Evolutionary conservation across 2,329 filamentous ascomycete genomes (phyloP).

Genomic region (Fusarium continuum): DNA sequence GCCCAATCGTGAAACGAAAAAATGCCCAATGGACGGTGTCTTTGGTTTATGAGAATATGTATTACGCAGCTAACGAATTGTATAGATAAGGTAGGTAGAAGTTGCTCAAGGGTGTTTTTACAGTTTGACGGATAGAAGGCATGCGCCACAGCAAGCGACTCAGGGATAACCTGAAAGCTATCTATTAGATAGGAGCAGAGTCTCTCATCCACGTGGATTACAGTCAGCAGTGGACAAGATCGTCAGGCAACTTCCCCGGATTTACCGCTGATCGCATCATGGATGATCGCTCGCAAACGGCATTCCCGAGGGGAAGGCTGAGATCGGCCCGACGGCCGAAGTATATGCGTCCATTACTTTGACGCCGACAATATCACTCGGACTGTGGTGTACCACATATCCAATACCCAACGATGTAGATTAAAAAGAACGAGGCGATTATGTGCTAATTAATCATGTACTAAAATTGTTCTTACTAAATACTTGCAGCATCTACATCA

Average conservation of each 20-base stretch:
- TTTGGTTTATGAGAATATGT: slow-evolving; percentile 14
- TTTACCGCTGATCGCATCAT: slow-evolving; percentile 6
- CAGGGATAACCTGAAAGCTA: not conserved
- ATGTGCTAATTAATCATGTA: not conserved
- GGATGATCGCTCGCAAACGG: not conserved
- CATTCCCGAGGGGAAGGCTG: not conserved
- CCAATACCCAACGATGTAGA: not conserved
- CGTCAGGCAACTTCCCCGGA: not conserved
- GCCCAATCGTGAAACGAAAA: slow-evolving; percentile 2
- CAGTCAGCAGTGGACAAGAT: not conserved
- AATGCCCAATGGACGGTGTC: not conserved
- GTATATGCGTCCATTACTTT: not conserved
- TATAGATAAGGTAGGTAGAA: slow-evolving; percentile 8
- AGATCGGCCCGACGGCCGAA: slow-evolving; percentile 25
- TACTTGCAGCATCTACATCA: no score
- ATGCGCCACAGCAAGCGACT: not conserved
- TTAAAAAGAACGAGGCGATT: not conserved
- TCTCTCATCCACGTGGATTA: not conserved
- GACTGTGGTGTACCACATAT: not conserved
- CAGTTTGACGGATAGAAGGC: not conserved
- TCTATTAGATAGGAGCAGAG: not conserved
- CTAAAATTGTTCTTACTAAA: no score
- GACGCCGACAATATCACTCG: not conserved
- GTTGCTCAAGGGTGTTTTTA: not conserved
- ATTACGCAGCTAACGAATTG: slow-evolving; percentile 24